Base-by-base conservation (phyloP, 2,329 filamentous ascomycete species). In the Phaeomoniella chlamydospora region DNA sequence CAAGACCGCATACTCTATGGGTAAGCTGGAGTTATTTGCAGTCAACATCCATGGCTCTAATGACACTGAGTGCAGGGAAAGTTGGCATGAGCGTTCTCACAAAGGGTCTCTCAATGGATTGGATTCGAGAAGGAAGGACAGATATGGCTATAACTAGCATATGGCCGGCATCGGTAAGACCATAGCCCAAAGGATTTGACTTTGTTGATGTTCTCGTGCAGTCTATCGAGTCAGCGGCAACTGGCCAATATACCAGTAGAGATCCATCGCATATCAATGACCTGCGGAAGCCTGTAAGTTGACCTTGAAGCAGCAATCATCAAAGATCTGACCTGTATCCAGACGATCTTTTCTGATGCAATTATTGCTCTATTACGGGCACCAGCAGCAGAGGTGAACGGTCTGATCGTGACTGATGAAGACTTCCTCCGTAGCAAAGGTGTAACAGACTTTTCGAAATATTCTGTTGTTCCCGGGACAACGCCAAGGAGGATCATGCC, bases 71-170 rank as follows among this genome's bases (percentile, higher is more conserved):
- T 4, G 36, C 36, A 58, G 75, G 76, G 2, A 90, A 90, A 52
- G 70, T 88, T 3, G 81, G 67, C 31, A 92, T 92, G 84, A 80
- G 73, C 47, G 80, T 88, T 3, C 53, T 92, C 31, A 84, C 80
- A 0, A 83, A 84, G 52, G 85, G 84, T 0, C 60, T 92, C 11
- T 82, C 80, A 0, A 84, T 90, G 78, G 85, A 92, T 47, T 83
- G 81, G 51, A 61, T 72, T 44, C 62, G 84, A 18, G 68, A 86
- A 45, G 75, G 70, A 0, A 67, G 71, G 45, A 58, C 49, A 0
- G 62, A 72, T 4, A 85, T 88, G 80, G 78, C 80, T 9, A 76
- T 90, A 37, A 84, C 78, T 0, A 82, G 79, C 44, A 70, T 92
- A 4, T 93, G 85, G 85, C 84, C 84, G 9, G 83, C 83, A 3